Conservation (phyloP, 306 rosid species). For the Cucurbita argyrosperma region DNA sequence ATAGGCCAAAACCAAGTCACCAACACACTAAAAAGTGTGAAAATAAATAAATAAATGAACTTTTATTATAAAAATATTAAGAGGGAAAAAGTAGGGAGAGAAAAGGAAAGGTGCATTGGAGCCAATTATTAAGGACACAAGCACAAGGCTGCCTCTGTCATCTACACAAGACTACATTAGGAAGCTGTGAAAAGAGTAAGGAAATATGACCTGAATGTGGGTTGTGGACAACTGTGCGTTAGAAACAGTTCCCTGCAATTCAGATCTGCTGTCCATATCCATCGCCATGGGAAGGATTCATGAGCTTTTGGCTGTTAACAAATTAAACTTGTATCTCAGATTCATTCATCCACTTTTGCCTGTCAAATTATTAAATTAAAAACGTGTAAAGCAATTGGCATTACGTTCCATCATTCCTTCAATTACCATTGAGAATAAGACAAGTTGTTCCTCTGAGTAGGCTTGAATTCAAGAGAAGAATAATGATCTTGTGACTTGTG, state of each 20-base stretch:
- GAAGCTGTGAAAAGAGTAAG: neutral
- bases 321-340: neutral
- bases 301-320: neutral
- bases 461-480: neutral
- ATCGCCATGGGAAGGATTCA: neutral
- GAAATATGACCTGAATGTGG: neutral
- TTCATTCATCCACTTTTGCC: neutral
- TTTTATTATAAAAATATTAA: neutral
- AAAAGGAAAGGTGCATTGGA: neutral
- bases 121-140: neutral
- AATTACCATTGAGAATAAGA: neutral
- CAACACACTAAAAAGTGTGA: neutral
- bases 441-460: neutral
- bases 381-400: neutral
- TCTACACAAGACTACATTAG: neutral
- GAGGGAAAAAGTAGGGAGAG: neutral
- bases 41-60: neutral
- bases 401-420: neutral
- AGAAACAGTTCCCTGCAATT: neutral
- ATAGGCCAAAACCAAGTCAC: neutral
- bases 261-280: neutral
- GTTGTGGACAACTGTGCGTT: neutral
- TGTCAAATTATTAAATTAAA: neutral
- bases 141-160: neutral
- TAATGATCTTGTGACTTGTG: neutral